Base-by-base conservation (phyloP, 2,329 filamentous ascomycete genomes). In the Apiospora sp. region DNA sequence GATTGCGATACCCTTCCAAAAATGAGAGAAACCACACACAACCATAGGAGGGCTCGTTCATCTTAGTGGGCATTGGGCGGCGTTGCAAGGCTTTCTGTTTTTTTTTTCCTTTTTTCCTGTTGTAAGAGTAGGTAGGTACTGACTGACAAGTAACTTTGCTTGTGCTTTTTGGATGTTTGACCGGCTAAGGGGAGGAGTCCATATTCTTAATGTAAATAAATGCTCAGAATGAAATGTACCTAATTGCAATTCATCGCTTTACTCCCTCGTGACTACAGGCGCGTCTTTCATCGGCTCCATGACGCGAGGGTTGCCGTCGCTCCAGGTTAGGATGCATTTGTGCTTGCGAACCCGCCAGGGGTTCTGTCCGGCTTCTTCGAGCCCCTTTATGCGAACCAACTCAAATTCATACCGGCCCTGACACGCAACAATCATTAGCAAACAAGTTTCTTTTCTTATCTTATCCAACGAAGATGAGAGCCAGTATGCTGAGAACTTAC, bases 331-430 rank as follows among this genome's bases (percentile, higher is more conserved):
- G 14, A 72, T 72, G 58, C 77, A 71, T 16, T 69, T 74, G 30
- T 79, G 78, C 46, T 72, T 77, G 41, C 74, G 77, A 67, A 82
- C 77, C 4, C 80, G 75, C 80, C 79, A 82, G 0, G 79, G 79
- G 69, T 82, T 82, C 27, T 76, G 61, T 3, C 78, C 78, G 27
- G 76, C 72, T 12, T 74, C 71, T 48, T 81, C 80, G 14, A 81
- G 73, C 41, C 76, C 78, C 0, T 69, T 64, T 27, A 79, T 69
- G 24, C 77, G 74, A 37, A 77, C 68, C 13, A 82, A 72, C n/a
- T 81, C 78, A 24, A 80, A 75, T 49, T 73, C 75, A 61, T 73
- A 77, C 48, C 69, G 75, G 54, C 74, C 79, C 80, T 79, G 37
- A 3, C 34, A 10, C 16, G 19, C 58, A 22, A 48, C 22, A 16